Percentiles rank a stretch among this genome's conserved stretches.
Evolutionary conservation across 805 yeast species (phyloP).

Genomic region (Ogataea paraovalis): DNA sequence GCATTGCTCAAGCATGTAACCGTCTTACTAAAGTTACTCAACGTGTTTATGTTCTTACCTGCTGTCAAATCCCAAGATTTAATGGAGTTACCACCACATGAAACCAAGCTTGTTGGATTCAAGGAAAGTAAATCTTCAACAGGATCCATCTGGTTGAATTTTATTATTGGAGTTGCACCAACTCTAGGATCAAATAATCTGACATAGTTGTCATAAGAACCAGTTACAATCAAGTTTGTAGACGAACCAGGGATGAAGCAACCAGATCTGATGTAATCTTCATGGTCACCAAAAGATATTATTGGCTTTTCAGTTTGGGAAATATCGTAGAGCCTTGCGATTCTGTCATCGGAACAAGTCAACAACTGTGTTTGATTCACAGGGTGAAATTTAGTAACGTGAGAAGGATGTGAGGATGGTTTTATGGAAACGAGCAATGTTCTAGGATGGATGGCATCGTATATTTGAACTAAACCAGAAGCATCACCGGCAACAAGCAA

Average conservation of each 20-base stretch:
- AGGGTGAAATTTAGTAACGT: conserved; percentile 90
- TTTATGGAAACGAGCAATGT: conserved; percentile 73
- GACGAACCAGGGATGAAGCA: conserved; percentile 64
- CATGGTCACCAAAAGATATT: conserved; percentile 65
- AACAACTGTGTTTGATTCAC: conserved; percentile 66
- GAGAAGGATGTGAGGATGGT: conserved; percentile 86
- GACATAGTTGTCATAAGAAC: conserved; percentile 87
- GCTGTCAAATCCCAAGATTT: conserved; percentile 91
- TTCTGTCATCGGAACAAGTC: conserved; percentile 89
- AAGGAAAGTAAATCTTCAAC: conserved; percentile 81
- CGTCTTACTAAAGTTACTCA: conserved; percentile 88
- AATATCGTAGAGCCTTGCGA: conserved; percentile 84
- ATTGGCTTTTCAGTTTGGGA: conserved; percentile 73
- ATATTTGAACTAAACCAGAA: conserved; percentile 81
- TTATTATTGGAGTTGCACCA: conserved; percentile 49
- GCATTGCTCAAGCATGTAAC: conserved; percentile 80
- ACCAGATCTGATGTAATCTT: conserved; percentile 85
- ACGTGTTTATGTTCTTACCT: conserved; percentile 62
- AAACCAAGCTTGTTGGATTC: conserved; percentile 68
- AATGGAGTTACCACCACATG: conserved; percentile 76
- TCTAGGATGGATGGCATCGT: conserved; percentile 73
- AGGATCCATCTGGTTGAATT: conserved; percentile 72
- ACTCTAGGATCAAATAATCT: conserved; percentile 79
- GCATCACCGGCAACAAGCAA: conserved; percentile 93
- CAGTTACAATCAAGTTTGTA: conserved; percentile 73